Percentiles rank a stretch among this genome's conserved stretches.
These are phyloP conservation scores for Crucihimalaya himalaica DNA, from an alignment of 345 rosid species.

Conservation along the genomic window DNA sequence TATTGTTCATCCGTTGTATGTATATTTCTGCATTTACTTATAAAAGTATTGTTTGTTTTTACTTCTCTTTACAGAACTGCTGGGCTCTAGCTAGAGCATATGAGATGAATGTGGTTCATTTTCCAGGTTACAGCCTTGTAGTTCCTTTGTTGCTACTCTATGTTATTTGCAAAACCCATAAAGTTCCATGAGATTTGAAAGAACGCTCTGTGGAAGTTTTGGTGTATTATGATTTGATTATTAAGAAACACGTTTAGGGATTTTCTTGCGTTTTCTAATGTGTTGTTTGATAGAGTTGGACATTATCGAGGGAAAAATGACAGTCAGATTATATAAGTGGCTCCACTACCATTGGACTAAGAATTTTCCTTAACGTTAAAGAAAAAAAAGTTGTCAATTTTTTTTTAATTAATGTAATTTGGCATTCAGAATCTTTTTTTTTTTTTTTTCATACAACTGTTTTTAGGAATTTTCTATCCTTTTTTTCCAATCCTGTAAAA, in stretches of 20 bases:
- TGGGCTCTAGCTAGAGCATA: conserved; percentile 72
- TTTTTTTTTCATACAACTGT: too few relatives aligned
- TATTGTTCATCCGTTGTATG: not conserved
- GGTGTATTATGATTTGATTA: not conserved
- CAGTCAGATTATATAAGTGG: not conserved
- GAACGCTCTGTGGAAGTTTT: conserved; percentile 5
- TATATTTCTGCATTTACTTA: not conserved
- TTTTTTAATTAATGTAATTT: too few relatives aligned
- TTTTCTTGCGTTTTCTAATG: not conserved
- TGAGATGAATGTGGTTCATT: conserved; percentile 84
- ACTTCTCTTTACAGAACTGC: conserved; percentile 57
- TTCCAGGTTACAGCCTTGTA: conserved; percentile 67
- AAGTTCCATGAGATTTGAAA: conserved; percentile 28
- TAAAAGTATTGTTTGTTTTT: conserved; percentile 2
- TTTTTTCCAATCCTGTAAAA: too few relatives aligned
- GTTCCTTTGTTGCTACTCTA: conserved; percentile 65
- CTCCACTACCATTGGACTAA: too few relatives aligned
- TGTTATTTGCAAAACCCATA: conserved; percentile 51
- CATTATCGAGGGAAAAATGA: not conserved
- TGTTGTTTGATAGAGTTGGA: not conserved
- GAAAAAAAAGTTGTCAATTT: too few relatives aligned
- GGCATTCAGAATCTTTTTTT: too few relatives aligned
- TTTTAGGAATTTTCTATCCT: too few relatives aligned
- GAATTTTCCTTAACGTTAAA: too few relatives aligned
- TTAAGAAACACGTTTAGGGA: not conserved